Conservation (phyloP, 148 eudicot genomes). For the Nyssa sinensis region DNA sequence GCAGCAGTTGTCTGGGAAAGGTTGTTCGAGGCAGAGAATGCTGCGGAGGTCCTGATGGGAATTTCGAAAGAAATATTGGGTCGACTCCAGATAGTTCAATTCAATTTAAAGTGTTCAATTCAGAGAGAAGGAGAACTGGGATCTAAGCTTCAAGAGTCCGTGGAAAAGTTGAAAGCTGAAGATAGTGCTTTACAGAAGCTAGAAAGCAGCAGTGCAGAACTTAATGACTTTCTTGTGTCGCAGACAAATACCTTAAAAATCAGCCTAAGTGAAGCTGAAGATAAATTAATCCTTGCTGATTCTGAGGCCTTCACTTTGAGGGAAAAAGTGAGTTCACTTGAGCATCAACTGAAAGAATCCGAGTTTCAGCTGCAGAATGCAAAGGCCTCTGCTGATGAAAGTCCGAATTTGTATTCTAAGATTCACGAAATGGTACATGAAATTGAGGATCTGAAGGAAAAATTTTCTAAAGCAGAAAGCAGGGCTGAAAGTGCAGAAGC, state of each 20-base stretch:
- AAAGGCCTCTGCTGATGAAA: constrained; percentile 26
- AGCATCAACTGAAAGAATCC: constrained; percentile 35
- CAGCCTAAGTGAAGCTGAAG: constrained; percentile 1
- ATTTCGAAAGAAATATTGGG: constrained; percentile 56
- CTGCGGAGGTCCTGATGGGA: constrained; percentile 62
- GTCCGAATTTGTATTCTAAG: constrained; percentile 8
- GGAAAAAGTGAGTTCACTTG: constrained; percentile 46
- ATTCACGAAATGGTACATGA: constrained; percentile 21
- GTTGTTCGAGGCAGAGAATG: constrained; percentile 74
- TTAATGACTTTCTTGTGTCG: neutral
- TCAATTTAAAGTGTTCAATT: constrained; percentile 44
- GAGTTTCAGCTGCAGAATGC: constrained; percentile 24
- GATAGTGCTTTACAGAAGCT: constrained; percentile 33
- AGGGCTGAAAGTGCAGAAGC: constrained; percentile 53
- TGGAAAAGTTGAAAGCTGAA: constrained; percentile 36
- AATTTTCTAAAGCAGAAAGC: no score
- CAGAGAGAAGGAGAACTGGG: constrained; percentile 54
- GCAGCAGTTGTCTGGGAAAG: constrained; percentile 44
- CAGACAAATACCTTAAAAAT: neutral
- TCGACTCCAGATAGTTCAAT: constrained; percentile 51
- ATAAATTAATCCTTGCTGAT: constrained; percentile 11
- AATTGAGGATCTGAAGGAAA: constrained; percentile 35
- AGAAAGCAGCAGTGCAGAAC: constrained; percentile 27
- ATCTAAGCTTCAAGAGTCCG: constrained; percentile 42
- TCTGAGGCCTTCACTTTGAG: constrained; percentile 36